phyloP scores from a whole-genome alignment of 306 rosid species.

The Castanea sativa region DNA sequence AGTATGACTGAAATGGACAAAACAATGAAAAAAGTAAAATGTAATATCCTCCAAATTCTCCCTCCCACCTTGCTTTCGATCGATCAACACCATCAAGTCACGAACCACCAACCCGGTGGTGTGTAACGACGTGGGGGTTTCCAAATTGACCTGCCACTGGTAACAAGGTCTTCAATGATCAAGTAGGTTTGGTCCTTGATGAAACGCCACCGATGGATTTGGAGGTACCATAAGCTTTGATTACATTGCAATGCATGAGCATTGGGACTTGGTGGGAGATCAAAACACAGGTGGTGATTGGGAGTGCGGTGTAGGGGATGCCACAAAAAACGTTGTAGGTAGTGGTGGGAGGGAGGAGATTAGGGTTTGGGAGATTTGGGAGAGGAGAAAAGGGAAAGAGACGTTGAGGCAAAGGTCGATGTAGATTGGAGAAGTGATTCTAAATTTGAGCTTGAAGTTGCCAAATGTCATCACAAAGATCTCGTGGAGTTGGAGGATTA shows the following conservation, averaged over 20 bases:
- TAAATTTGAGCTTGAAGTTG: conserved; percentile 81
- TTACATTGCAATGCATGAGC: conserved; percentile 90
- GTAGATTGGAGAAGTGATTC: conserved; percentile 83
- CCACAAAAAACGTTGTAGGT: conserved; percentile 63
- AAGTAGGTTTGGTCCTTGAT: conserved; percentile 55
- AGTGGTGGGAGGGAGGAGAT: conserved; percentile 58
- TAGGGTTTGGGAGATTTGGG: conserved; percentile 66
- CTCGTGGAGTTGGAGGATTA: conserved; percentile 69
- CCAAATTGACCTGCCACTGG: conserved; percentile 77
- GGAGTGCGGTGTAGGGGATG: conserved; percentile 86
- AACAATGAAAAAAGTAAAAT: too few species aligned
- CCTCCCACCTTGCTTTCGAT: conserved; percentile 81
- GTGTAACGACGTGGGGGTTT: conserved; percentile 65
- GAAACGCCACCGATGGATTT: conserved; percentile 75
- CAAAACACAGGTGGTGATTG: conserved; percentile 75
- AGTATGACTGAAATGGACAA: too few species aligned
- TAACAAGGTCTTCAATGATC: conserved; percentile 76
- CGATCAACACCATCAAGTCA: conserved; percentile 76
- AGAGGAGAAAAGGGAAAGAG: conserved; percentile 75
- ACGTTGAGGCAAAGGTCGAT: conserved; percentile 81
- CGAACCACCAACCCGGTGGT: conserved; percentile 65
- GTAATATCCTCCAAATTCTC: conserved; percentile 61
- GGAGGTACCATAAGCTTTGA: conserved; percentile 84
- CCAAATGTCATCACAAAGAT: conserved; percentile 82
- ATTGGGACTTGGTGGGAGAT: conserved; percentile 52